Evolutionary conservation across 2,329 filamentous ascomycete species (phyloP), one percentile per base, ranked within the genome.

Genomic region (Pezicula rhizophila): DNA sequence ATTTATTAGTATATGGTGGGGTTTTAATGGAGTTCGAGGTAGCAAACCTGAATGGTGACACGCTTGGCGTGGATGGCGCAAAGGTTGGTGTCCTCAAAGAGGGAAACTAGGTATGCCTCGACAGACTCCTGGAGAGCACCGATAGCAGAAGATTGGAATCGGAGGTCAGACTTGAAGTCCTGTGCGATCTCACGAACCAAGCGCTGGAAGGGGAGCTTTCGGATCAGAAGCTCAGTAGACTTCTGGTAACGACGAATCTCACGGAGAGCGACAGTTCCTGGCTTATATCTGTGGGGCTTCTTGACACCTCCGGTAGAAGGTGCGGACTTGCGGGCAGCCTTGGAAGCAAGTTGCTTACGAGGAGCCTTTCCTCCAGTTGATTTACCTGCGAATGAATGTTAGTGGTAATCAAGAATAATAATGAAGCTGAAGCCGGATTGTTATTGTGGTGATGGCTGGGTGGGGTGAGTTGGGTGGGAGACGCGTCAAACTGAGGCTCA

Each of bases 171-270:
- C 78, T 95, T 95, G 80, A 96, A 90, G 75, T 95, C 88, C 71
- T 95, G 86, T 35, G 90, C 90, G 55, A 97, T 96, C 77, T 99
- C 91, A 79, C 91, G 89, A 59, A 96, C 93, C 69, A 99, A 78
- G 70, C 93, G 88, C 77, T 96, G 89, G 80, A 99, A 99, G 54
- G 93, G 93, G 57, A 96, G 85, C 80, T 96, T 97, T 75, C 89
- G 85, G 74, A 99, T 90, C 64, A 99, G 77, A 45, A 99, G 84
- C 77, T 97, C 91, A 45, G 92, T 96, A 57, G 86, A 89, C 78
- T 95, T 95, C 78, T 97, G 92, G 80, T 97, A 97, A 68, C 88
- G 87, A 79, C 92, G 87, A 66, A 99, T 99, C 78, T 99, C 93
- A 82, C 90, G 89, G 66, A 97, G 87, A 80, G 92, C 92, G 75